Conservation (phyloP, 257 asterid species). For the Ehretia macrophylla region DNA sequence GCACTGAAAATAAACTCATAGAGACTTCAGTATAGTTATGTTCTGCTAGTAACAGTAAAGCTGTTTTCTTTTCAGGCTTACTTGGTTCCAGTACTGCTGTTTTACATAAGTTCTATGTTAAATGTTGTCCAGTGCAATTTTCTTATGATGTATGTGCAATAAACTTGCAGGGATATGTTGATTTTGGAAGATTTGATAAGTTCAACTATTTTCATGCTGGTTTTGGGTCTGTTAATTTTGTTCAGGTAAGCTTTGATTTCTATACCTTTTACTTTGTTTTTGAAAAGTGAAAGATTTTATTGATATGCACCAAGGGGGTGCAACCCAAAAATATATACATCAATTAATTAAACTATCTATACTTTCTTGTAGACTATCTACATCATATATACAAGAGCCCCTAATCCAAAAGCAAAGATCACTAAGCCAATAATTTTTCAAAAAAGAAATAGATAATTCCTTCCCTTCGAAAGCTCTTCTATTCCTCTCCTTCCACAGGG, state of each 20-base stretch:
- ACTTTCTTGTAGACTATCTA: too few species aligned
- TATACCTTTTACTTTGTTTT: too few species aligned
- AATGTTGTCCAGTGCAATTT: background rate
- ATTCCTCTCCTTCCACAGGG: too few species aligned
- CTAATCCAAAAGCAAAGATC: too few species aligned
- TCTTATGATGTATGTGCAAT: background rate
- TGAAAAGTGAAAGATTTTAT: too few species aligned
- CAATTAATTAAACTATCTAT: too few species aligned
- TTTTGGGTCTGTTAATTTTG: conserved; percentile 55
- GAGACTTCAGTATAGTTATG: background rate
- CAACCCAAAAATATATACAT: too few species aligned
- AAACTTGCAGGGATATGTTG: conserved; percentile 78
- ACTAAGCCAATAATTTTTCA: too few species aligned
- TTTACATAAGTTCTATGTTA: background rate
- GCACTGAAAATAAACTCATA: background rate
- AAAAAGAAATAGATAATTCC: too few species aligned
- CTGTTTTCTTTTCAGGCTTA: background rate
- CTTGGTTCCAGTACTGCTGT: background rate
- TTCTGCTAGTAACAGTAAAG: background rate
- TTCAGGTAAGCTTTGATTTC: conserved; percentile 55
- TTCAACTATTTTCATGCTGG: conserved; percentile 61
- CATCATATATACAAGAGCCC: too few species aligned
- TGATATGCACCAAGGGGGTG: too few species aligned
- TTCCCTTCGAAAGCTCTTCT: too few species aligned
- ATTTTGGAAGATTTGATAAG: conserved; percentile 84